Evolutionary conservation across 305 asterid genomes (phyloP).

Genomic region (Fraxinus platypoda): DNA sequence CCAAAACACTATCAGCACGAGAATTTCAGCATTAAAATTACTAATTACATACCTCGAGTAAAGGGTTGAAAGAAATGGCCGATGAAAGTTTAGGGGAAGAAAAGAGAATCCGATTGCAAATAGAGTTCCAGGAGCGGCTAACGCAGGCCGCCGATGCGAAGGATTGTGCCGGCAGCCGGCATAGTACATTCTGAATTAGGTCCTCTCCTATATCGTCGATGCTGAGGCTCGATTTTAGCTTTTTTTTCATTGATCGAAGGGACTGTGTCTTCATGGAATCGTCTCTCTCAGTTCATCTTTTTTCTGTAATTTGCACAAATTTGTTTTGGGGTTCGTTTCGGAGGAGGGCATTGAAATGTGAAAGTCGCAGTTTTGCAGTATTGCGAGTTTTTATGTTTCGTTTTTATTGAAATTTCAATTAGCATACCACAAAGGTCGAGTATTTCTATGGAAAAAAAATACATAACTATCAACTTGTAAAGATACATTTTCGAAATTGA

Average conservation of each 20-base stretch:
- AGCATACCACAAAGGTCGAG: too few relatives aligned
- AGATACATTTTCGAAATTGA: neutral
- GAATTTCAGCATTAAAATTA: neutral
- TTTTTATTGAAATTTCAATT: neutral
- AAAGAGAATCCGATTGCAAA: conserved; percentile 58
- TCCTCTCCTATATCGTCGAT: conserved; percentile 65
- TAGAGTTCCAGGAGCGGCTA: conserved; percentile 65
- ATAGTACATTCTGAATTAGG: conserved; percentile 51
- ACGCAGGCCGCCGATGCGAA: conserved; percentile 85
- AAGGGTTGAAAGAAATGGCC: conserved; percentile 59
- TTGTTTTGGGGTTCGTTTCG: neutral
- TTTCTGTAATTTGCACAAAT: neutral
- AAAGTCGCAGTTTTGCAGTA: neutral
- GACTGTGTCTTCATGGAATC: conserved; percentile 29
- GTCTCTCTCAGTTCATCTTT: neutral
- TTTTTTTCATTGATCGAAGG: conserved; percentile 26
- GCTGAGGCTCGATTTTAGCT: conserved; percentile 26
- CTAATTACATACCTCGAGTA: conserved; percentile 41
- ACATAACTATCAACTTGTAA: neutral
- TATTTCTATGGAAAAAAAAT: neutral
- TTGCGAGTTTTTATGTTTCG: neutral
- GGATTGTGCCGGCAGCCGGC: conserved; percentile 60
- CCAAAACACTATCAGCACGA: neutral
- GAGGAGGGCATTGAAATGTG: neutral
- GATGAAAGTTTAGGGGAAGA: conserved; percentile 61